phyloP scores from a whole-genome alignment of 225 moss, liverwort and hornwort genomes.

The Climacium dendroides region DNA sequence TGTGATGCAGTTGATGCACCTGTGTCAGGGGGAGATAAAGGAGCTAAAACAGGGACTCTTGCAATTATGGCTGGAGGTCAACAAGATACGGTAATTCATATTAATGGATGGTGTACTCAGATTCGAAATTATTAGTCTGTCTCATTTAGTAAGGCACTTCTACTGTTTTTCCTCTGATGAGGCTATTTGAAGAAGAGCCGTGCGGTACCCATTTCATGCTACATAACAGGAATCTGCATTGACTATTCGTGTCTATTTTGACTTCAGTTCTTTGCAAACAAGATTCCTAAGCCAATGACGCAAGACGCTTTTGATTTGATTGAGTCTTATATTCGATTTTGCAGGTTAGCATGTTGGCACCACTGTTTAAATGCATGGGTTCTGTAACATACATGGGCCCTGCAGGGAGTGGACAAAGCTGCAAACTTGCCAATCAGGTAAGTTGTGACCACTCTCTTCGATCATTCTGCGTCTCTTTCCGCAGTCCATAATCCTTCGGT shows the following conservation, averaged over 20 bases:
- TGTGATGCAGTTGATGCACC: constrained; percentile 94
- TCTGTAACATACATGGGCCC: constrained; percentile 61
- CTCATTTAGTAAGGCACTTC: background rate
- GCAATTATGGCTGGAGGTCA: constrained; percentile 91
- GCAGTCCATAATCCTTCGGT: background rate
- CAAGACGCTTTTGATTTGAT: background rate
- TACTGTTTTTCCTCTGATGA: background rate
- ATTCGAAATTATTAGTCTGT: background rate
- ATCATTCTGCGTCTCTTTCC: background rate
- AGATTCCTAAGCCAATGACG: background rate
- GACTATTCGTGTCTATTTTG: background rate
- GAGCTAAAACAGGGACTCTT: constrained; percentile 82
- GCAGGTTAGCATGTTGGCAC: constrained; percentile 50
- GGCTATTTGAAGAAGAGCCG: background rate
- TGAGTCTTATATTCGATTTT: background rate
- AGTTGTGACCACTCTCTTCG: background rate
- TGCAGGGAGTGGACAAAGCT: constrained; percentile 86
- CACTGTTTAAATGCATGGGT: constrained; percentile 88
- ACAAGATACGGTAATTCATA: constrained; percentile 41
- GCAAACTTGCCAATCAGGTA: constrained; percentile 95
- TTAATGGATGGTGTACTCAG: background rate
- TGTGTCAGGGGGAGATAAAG: constrained; percentile 96
- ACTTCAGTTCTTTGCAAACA: background rate
- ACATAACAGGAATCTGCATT: background rate
- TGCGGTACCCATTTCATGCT: background rate